Evolutionary conservation across 164 flowering plant species (phyloP), one percentile per base, ranked within the genome.

Genomic region (Kalanchoe fedtschenkoi): DNA sequence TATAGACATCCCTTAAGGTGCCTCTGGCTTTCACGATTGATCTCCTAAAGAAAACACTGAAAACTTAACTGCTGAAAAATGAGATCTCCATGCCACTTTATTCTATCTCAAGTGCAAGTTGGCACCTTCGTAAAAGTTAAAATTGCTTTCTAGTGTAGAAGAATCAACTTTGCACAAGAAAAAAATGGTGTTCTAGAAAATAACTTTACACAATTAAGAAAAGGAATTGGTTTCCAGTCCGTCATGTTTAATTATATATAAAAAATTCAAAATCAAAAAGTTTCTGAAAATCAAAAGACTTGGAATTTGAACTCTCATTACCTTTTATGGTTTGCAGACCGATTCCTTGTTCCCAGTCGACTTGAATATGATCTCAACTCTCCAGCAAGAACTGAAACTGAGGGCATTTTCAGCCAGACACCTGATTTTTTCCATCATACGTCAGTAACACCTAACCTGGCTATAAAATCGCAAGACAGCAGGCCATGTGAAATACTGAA

Each of bases 391-490:
- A 29, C 65, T 62, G 74, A 71, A 61, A 58, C 43, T 16, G 65
- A 66, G 30, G 70, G 67, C 24, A 37, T 30, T 51, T 51, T 51
- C 56, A 51, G 1, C 32, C 17, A 51, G 32, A 51, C 56, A 10
- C 33, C 15, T 51, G 56, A 51, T 2, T 39, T 66, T 51, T 60
- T 65, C 68, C 68, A 60, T 4, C 43, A 70, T 24, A 53, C 74
- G 29, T 77, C 84, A 60, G 39, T 35, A 44, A 64, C 79, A 35
- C 72, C 77, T 47, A 68, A 69, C 42, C 68, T 69, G 22, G 42
- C 61, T 16, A 67, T 57, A 64, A 73, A 59, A 21, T 35, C 66
- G 9, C 67, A 70, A 51, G 66, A 69, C n/a, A 28, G 62, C 19
- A 68, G 62, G 58, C 38, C 21, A 15, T 62, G 51, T 16, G 54